Conservation (phyloP, 1,284 basidiomycete species). For the Cutaneotrichosporon sp. region DNA sequence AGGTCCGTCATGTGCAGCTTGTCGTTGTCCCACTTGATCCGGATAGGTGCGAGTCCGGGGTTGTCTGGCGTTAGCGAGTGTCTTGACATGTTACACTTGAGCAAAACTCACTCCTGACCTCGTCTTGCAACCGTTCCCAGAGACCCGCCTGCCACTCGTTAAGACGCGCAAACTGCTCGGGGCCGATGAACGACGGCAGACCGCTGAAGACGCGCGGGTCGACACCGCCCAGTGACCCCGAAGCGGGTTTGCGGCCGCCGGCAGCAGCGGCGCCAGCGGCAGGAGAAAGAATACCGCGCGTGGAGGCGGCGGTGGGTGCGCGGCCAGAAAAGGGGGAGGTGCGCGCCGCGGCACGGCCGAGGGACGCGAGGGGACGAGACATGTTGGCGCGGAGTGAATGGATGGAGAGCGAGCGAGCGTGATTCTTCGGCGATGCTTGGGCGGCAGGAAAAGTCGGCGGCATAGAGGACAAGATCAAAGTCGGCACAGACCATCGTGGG, state of each 20-base stretch:
- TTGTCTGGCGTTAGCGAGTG: too few relatives aligned
- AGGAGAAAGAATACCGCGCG: constrained; percentile 3
- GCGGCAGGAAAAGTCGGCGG: constrained; percentile 6
- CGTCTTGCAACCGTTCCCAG: constrained; percentile 41
- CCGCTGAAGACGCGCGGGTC: constrained; percentile 35
- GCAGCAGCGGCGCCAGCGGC: neutral
- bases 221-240: constrained; percentile 22
- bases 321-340: neutral
- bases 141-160: constrained; percentile 44
- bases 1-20: constrained; percentile 42
- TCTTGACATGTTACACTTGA: too few relatives aligned
- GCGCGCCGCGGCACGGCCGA: constrained; percentile 5
- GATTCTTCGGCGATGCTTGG: too few relatives aligned
- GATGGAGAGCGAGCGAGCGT: neutral
- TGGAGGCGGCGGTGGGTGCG: neutral
- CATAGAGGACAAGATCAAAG: neutral
- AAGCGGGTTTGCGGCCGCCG: neutral
- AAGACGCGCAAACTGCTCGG: constrained; percentile 33
- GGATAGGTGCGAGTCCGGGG: constrained; percentile 34
- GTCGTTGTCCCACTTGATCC: constrained; percentile 41
- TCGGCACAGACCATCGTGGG: constrained; percentile 1
- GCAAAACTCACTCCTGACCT: constrained; percentile 46
- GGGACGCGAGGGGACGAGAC: constrained; percentile 8
- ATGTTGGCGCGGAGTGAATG: neutral
- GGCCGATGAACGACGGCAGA: constrained; percentile 25